Percentiles rank a stretch among this genome's conserved stretches.
Evolutionary conservation across 352 stramenopile genomes (phyloP).

Genomic region (Globisporangium irregulare): DNA sequence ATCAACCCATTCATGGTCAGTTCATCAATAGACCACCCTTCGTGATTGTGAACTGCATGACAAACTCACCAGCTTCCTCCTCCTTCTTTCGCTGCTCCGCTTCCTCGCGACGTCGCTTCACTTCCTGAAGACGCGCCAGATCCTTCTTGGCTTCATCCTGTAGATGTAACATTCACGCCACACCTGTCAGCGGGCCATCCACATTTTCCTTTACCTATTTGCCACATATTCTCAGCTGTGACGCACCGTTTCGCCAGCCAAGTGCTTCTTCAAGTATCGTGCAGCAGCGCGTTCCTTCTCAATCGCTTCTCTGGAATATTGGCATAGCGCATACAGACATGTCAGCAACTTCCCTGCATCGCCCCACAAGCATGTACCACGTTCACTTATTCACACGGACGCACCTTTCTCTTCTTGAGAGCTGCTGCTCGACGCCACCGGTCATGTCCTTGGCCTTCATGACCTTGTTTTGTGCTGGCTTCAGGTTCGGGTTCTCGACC

Average conservation of each 20-base stretch:
- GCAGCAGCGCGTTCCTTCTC: constrained; percentile 77
- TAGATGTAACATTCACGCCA: neutral
- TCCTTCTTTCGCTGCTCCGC: constrained; percentile 77
- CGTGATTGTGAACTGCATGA: constrained; percentile 9
- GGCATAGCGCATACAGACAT: neutral
- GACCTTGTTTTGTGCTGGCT: constrained; percentile 67
- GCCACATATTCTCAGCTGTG: neutral
- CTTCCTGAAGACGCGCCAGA: constrained; percentile 69
- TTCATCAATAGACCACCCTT: neutral
- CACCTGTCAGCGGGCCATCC: neutral
- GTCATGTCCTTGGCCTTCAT: constrained; percentile 88
- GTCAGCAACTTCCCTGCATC: neutral
- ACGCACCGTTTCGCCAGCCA: constrained; percentile 76
- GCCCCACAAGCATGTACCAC: neutral
- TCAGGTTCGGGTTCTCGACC: constrained; percentile 81
- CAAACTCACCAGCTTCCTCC: constrained; percentile 57
- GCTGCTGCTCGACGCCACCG: constrained; percentile 54
- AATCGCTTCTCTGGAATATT: constrained; percentile 57
- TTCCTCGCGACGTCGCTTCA: constrained; percentile 80
- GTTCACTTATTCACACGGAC: neutral
- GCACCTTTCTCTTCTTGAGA: constrained; percentile 78
- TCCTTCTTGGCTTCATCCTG: constrained; percentile 86
- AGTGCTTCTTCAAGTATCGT: constrained; percentile 81
- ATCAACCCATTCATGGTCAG: constrained; percentile 9
- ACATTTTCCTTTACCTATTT: neutral